Base-by-base conservation (phyloP, 2,329 filamentous ascomycete genomes). In the Aphanocladium album region DNA sequence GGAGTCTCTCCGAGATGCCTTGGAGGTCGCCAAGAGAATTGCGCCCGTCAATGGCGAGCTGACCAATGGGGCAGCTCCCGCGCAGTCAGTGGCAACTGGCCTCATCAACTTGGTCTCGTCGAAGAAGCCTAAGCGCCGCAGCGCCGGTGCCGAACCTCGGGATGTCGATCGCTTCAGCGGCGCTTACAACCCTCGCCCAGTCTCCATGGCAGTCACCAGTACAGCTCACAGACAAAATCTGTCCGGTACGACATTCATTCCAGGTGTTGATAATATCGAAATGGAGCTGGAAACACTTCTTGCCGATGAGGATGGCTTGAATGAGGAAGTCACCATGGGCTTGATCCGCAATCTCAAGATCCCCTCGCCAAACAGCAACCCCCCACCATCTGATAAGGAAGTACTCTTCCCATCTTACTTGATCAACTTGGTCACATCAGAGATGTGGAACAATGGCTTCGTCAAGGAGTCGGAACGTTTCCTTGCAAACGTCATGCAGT, bases 361-460 rank as follows among this genome's bases (percentile, higher is more conserved):
- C 64, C 95, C 95, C 21, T 87, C 89, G 12, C 93, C 95, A 50
- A 90, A 87, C 71, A 88, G 90, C 37, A 93, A 86, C 57, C 93
- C 93, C 21, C 89, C 93, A 57, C 93, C 95, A 12, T 96, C 92
- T 19, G 95, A 99, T 77, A 99, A 99, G 80, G 95, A 99, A 75
- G 93, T 99, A 23, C 83, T 99, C 57, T 99, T 99, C 88, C 95
- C 95, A 37, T 93, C 95, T 11, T 99, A 98, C 75, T 87, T 99
- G 68, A 99, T 99, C 81, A 99, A 99, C 76, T 83, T 99, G 63
- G 95, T 99, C 65, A 99, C 95, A 14, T 98, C 93, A 17, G 95
- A 99, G 79, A 99, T 99, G 95, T 99, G 95, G 95, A 99, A 99
- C 80, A 99, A 99, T 70, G 95, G 95, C 51, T 99, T 97, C 72